Percentiles rank a stretch among this genome's conserved stretches.
phyloP scores from a whole-genome alignment of 768 basidiomycete species.

The Tephrocybe sp. region DNA sequence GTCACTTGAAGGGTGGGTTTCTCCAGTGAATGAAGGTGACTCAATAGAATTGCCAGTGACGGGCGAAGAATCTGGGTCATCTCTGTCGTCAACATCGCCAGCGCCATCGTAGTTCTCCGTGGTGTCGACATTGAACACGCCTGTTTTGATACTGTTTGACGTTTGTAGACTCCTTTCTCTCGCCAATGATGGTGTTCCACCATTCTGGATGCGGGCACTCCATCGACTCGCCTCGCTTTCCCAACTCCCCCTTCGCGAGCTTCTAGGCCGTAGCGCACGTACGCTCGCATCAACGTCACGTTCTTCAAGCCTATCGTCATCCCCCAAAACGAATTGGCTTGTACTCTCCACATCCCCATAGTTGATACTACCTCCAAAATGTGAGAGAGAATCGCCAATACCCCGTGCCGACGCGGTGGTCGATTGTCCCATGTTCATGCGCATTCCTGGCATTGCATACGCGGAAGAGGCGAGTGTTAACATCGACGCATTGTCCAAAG shows the following conservation, averaged over 20 bases:
- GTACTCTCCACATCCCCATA: conserved; percentile 64
- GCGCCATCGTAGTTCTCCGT: conserved; percentile 27
- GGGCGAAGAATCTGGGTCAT: conserved; percentile 10
- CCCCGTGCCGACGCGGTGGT: conserved; percentile 51
- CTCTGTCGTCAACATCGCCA: conserved; percentile 24
- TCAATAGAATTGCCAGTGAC: conserved; percentile 8
- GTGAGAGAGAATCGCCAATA: conserved; percentile 63
- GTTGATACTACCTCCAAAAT: conserved; percentile 59
- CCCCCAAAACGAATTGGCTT: conserved; percentile 64
- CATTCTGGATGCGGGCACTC: conserved; percentile 68
- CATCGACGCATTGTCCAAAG: conserved; percentile 87
- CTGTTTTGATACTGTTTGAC: conserved; percentile 58
- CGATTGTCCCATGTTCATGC: conserved; percentile 44
- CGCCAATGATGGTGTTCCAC: conserved; percentile 42
- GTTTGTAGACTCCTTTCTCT: conserved; percentile 62
- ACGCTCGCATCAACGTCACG: conserved; percentile 86
- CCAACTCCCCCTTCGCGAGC: conserved; percentile 87
- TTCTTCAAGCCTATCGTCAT: conserved; percentile 62
- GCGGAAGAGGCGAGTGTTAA: conserved; percentile 93
- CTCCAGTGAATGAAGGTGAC: conserved; percentile 5
- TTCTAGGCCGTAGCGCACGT: conserved; percentile 82
- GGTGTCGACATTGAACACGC: conserved; percentile 50
- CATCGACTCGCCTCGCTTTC: conserved; percentile 87
- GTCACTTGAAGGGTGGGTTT: neutral
- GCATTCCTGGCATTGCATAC: conserved; percentile 68